These are phyloP conservation scores for Blastocystis sp. DNA, from an alignment of 352 stramenopile genomes.

Conservation along the genomic window DNA sequence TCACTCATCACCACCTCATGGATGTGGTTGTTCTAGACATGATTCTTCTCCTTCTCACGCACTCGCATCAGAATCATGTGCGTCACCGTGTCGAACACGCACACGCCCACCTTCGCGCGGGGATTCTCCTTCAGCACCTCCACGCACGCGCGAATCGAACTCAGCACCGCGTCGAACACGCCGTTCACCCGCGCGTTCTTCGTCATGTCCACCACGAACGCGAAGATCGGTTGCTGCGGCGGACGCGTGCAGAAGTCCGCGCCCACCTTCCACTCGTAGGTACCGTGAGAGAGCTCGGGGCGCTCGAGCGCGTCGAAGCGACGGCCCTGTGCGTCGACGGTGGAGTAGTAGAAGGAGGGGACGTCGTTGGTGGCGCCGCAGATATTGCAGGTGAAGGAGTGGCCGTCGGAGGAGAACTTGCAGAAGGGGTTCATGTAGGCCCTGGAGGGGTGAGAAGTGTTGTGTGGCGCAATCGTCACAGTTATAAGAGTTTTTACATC, in stretches of 20 bases:
- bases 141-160: slow-evolving; percentile 28
- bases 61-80: slow-evolving; percentile 30
- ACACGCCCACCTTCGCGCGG: slow-evolving; percentile 26
- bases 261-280: slow-evolving; percentile 27
- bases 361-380: slow-evolving; percentile 29
- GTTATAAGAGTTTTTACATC: not conserved
- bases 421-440: slow-evolving; percentile 62
- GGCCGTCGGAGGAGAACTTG: slow-evolving; percentile 25
- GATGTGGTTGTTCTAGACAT: slow-evolving; percentile 49
- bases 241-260: slow-evolving; percentile 3
- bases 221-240: slow-evolving; percentile 34
- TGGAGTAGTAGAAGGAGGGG: slow-evolving; percentile 57
- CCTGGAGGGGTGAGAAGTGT: not conserved
- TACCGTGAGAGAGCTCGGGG: slow-evolving; percentile 52
- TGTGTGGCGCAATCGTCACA: not conserved
- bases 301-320: slow-evolving; percentile 54
- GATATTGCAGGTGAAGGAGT: slow-evolving; percentile 53
- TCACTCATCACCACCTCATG: slow-evolving; percentile 53
- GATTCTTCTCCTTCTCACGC: not conserved
- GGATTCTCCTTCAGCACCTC: slow-evolving; percentile 9
- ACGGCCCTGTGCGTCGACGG: not conserved
- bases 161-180: slow-evolving; percentile 26
- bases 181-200: not conserved
- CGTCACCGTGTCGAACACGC: slow-evolving; percentile 34
- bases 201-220: slow-evolving; percentile 62